phyloP scores from a whole-genome alignment of 352 stramenopile genomes.

The Globisporangium megalacanthum region DNA sequence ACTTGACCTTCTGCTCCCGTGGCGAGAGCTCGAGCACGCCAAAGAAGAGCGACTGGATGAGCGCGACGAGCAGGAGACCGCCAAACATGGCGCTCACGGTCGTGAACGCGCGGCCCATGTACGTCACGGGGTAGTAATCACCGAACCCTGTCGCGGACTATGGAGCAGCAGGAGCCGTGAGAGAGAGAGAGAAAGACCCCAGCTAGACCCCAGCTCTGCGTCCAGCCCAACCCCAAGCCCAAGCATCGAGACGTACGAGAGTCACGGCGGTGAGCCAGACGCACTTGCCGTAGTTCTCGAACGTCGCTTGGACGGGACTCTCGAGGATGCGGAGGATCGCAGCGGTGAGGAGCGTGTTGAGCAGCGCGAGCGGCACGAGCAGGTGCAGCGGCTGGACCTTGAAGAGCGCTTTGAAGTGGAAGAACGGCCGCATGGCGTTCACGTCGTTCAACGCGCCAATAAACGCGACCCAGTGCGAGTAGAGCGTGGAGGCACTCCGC shows the following conservation, averaged over 20 bases:
- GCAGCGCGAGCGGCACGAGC: constrained; percentile 45
- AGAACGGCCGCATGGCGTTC: constrained; percentile 70
- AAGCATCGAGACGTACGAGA: constrained; percentile 31
- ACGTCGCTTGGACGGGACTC: constrained; percentile 47
- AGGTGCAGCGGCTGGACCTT: constrained; percentile 58
- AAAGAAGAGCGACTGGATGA: constrained; percentile 76
- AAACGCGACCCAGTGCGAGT: constrained; percentile 75
- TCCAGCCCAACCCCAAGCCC: neutral
- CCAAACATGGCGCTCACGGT: constrained; percentile 64
- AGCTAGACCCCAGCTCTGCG: too few relatives aligned
- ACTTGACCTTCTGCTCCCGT: constrained; percentile 53
- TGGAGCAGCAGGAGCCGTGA: neutral
- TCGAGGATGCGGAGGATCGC: constrained; percentile 74
- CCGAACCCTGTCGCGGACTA: constrained; percentile 68
- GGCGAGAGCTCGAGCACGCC: constrained; percentile 63
- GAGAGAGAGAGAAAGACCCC: neutral
- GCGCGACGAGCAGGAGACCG: constrained; percentile 59
- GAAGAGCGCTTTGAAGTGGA: constrained; percentile 79
- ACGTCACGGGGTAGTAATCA: constrained; percentile 69
- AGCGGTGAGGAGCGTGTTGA: constrained; percentile 56
- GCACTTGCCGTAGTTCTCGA: constrained; percentile 67
- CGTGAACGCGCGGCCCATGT: constrained; percentile 49
- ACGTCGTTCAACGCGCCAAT: constrained; percentile 71
- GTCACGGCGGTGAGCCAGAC: constrained; percentile 69
- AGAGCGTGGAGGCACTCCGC: constrained; percentile 57